Evolutionary conservation across 108 stramenopile genomes (phyloP).

Genomic region (Pseudonitzschia multiseries): DNA sequence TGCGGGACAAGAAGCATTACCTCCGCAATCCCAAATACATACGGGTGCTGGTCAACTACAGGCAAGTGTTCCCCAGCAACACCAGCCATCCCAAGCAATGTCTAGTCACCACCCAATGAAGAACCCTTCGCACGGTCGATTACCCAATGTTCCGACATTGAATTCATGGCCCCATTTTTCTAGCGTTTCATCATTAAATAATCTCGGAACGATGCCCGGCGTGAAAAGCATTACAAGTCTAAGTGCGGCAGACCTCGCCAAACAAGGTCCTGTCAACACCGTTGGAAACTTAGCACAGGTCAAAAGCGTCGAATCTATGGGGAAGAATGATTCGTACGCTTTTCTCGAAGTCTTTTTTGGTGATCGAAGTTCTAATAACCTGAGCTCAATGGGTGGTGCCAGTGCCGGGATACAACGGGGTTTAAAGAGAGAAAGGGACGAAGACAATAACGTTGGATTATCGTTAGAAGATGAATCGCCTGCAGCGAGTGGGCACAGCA

Average conservation of each 20-base stretch:
- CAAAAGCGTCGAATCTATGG: slow-evolving; percentile 87
- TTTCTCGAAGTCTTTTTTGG: slow-evolving; percentile 94
- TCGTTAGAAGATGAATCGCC: slow-evolving; percentile 84
- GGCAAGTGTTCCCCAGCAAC: slow-evolving; percentile 11
- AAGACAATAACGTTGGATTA: slow-evolving; percentile 88
- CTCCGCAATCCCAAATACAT: slow-evolving; percentile 15
- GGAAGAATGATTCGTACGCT: slow-evolving; percentile 83
- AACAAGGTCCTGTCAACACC: slow-evolving; percentile 82
- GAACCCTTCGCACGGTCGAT: slow-evolving; percentile 40
- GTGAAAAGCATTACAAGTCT: slow-evolving; percentile 90
- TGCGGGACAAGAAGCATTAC: slow-evolving; percentile 6
- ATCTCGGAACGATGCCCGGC: slow-evolving; percentile 84
- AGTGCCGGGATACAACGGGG: slow-evolving; percentile 33
- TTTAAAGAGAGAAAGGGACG: slow-evolving; percentile 75
- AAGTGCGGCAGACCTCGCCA: slow-evolving; percentile 78
- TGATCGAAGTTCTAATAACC: slow-evolving; percentile 53
- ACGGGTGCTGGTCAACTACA: background rate
- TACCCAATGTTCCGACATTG: slow-evolving; percentile 59
- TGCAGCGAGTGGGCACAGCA: slow-evolving; percentile 23
- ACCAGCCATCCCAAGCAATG: slow-evolving; percentile 32
- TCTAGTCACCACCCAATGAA: slow-evolving; percentile 55
- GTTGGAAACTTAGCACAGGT: slow-evolving; percentile 89
- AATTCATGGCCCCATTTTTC: slow-evolving; percentile 92
- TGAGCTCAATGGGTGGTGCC: slow-evolving; percentile 33
- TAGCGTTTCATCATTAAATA: slow-evolving; percentile 82